A percentile compares a stretch with the other conserved stretches of the same genome.
phyloP scores from a whole-genome alignment of 2,329 filamentous ascomycete species.

The Aspergillus ibericus region DNA sequence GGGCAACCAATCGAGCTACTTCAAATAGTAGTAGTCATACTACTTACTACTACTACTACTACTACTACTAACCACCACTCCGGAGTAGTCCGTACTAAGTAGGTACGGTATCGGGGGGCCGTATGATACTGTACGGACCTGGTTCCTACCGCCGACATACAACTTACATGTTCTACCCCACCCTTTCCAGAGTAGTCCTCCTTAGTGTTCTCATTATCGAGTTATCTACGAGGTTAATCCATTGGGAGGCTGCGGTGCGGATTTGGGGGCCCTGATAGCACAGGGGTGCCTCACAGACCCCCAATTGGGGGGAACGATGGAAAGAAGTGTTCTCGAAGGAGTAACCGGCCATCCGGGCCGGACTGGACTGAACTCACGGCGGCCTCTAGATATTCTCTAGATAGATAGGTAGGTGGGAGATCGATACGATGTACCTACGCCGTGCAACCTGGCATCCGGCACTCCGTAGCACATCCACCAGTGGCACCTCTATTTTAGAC shows the following conservation, averaged over 20 bases:
- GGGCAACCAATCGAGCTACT: constrained; percentile 1
- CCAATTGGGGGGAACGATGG: background rate
- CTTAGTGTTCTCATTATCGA: background rate
- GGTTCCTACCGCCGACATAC: background rate
- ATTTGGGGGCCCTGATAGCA: background rate
- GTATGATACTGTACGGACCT: background rate
- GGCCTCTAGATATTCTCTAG: too few species aligned
- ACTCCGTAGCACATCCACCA: constrained; percentile 1
- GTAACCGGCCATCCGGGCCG: background rate
- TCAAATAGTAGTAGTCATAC: background rate
- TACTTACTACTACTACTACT: background rate
- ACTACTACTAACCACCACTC: too few species aligned
- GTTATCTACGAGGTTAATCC: background rate
- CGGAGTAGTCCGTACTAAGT: too few species aligned
- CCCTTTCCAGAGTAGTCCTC: constrained; percentile 2
- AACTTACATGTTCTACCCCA: background rate
- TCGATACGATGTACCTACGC: background rate
- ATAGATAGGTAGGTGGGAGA: too few species aligned
- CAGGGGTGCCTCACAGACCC: background rate
- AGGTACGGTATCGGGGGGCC: background rate
- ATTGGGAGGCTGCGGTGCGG: background rate
- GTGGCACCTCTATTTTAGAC: constrained; percentile 2
- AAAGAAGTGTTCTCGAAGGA: background rate
- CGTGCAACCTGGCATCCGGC: background rate
- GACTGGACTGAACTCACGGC: background rate